Conservation (phyloP, 345 rosid genomes). For the Bruguiera sexangula region DNA sequence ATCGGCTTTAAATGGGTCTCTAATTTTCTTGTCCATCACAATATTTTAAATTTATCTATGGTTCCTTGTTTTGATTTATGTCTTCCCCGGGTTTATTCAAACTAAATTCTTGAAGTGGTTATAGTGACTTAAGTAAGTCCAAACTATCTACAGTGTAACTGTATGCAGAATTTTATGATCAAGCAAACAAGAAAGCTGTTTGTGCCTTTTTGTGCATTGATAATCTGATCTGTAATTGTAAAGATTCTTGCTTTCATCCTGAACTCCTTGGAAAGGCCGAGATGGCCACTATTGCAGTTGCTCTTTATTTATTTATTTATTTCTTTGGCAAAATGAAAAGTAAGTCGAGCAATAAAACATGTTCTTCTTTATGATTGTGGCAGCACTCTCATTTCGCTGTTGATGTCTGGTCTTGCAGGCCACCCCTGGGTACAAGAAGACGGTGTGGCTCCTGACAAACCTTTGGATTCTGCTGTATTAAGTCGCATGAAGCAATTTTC, state of each 20-base stretch:
- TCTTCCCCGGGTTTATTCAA: background rate
- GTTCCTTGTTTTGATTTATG: background rate
- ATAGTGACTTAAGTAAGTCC: background rate
- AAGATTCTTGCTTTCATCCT: background rate
- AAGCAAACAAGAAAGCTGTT: background rate
- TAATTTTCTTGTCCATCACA: background rate
- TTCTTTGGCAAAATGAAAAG: background rate
- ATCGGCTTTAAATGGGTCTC: no score
- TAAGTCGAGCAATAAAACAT: background rate
- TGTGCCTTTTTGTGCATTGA: no score
- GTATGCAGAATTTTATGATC: background rate
- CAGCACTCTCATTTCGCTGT: background rate
- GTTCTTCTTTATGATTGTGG: background rate
- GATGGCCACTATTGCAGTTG: constrained; percentile 1
- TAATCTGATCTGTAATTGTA: background rate
- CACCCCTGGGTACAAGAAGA: constrained; percentile 33
- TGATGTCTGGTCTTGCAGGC: constrained; percentile 22
- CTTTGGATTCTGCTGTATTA: constrained; percentile 32
- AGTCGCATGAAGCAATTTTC: constrained; percentile 34
- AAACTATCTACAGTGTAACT: background rate
- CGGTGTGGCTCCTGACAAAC: constrained; percentile 34
- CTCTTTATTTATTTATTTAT: background rate
- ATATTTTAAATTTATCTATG: background rate
- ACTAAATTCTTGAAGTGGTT: constrained; percentile 6
- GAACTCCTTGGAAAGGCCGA: background rate